Base-by-base conservation (phyloP, 2,329 filamentous ascomycete genomes). In the Monilinia laxa region DNA sequence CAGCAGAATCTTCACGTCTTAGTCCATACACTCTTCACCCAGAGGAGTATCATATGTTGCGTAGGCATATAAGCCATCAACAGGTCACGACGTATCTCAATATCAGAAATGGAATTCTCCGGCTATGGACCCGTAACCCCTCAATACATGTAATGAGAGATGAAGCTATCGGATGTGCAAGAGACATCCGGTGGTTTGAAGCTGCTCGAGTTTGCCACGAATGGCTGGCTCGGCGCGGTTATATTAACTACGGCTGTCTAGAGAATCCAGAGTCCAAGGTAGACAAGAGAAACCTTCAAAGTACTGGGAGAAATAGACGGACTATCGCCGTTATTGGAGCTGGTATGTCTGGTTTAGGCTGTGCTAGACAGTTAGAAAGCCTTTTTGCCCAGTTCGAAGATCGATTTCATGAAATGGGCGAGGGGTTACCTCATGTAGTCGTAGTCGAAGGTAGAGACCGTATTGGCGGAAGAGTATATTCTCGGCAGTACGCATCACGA, bases 51-150 rank as follows among this genome's bases (percentile, higher is more conserved):
- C 81, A 84, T 68, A 83, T 97, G 68, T 80, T 99, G 52, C 87
- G 91, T 69, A 84, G 91, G 69, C 89, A 96, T 73, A 87, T 99
- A 72, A 96, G 90, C 75, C 89, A 92, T 73, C 84, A 89, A 42
- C 95, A 99, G 78, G 92, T 97, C 71, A 97, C 94, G 3, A 91
- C 92, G 16, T 99, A 99, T 79, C 82, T 99, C 64, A 98, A 98
- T 77, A 95, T 99, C 69, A 87, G 95, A 72, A 99, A 99, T 77
- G 91, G 92, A 20, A 97, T 99, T 68, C 81, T 99, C 64, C 86
- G 95, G 65, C 80, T 98, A 52, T 99, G 95, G 95, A 85, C 91
- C 47, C 86, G 89, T 72, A 96, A 96, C 75, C 92, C 95, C 10
- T 87, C 93, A 76, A 86, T 93, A 53, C 87, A 87, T 69, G 90